These are phyloP conservation scores for Irpex lacteus DNA, from an alignment of 1,284 basidiomycete genomes.

Conservation along the genomic window DNA sequence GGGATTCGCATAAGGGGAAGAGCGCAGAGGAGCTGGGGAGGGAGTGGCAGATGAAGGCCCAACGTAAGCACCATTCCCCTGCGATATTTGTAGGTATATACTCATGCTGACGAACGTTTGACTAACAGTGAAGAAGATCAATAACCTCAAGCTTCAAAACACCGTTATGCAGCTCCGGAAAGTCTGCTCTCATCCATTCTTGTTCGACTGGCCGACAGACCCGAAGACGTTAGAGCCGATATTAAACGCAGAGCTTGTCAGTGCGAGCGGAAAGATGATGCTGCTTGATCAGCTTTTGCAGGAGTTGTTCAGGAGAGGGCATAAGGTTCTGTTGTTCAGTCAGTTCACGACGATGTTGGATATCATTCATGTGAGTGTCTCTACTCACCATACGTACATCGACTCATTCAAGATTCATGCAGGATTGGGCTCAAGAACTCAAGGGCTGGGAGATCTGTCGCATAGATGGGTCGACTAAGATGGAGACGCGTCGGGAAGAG, in stretches of 20 bases:
- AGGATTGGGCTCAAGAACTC: constrained; percentile 85
- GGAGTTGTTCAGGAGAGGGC: constrained; percentile 78
- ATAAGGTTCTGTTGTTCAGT: constrained; percentile 92
- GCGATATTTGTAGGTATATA: too few relatives aligned
- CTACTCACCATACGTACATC: background rate
- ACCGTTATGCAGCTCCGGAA: constrained; percentile 93
- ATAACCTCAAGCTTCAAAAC: constrained; percentile 92
- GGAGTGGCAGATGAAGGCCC: constrained; percentile 57
- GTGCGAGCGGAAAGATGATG: constrained; percentile 95
- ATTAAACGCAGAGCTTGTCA: constrained; percentile 76
- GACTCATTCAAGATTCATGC: background rate
- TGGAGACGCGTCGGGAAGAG: constrained; percentile 77
- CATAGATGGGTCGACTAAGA: constrained; percentile 85
- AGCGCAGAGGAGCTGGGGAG: constrained; percentile 42
- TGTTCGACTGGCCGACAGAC: constrained; percentile 88
- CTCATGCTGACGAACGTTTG: background rate
- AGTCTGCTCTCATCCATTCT: constrained; percentile 92
- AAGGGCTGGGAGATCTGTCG: constrained; percentile 85
- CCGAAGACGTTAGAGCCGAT: constrained; percentile 55
- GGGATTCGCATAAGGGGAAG: constrained; percentile 30
- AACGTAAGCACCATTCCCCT: constrained; percentile 42
- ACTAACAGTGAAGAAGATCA: constrained; percentile 71
- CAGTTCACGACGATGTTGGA: constrained; percentile 97
- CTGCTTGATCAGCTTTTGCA: constrained; percentile 86
- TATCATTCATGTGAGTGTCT: constrained; percentile 74